These are phyloP conservation scores for Penicillium atrosanguineum DNA, from an alignment of 495 filamentous ascomycete genomes.

Conservation along the genomic window DNA sequence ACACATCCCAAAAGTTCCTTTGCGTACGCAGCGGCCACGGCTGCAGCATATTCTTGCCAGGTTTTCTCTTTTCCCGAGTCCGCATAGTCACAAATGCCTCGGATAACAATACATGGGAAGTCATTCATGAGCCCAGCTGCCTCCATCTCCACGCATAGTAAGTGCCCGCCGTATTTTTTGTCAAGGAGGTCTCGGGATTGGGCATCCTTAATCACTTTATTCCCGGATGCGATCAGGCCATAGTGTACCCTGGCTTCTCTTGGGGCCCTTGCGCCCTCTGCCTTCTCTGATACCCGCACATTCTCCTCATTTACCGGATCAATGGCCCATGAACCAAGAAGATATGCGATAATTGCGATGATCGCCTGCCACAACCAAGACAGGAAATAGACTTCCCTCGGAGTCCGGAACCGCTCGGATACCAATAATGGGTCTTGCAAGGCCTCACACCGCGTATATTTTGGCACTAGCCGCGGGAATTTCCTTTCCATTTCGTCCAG, in stretches of 20 bases:
- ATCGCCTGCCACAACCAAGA: constrained; percentile 3
- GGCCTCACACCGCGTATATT: constrained; percentile 12
- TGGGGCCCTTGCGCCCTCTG: constrained; percentile 1
- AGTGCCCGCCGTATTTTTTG: not conserved
- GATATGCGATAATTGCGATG: constrained; percentile 4
- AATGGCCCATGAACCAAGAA: constrained; percentile 8
- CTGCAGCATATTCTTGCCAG: constrained; percentile 1
- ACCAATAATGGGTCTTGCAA: constrained; percentile 13
- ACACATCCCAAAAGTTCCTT: constrained; percentile 29
- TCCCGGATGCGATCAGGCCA: constrained; percentile 22
- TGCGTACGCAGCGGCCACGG: constrained; percentile 10
- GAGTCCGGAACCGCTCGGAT: not conserved
- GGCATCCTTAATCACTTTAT: constrained; percentile 19
- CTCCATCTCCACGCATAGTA: too few relatives aligned
- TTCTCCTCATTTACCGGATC: constrained; percentile 3
- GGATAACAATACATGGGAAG: not conserved
- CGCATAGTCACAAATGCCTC: constrained; percentile 36
- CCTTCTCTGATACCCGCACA: not conserved
- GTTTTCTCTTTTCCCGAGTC: constrained; percentile 17
- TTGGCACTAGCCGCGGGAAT: constrained; percentile 20
- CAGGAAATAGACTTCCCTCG: not conserved
- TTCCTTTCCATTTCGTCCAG: constrained; percentile 23
- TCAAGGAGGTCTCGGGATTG: constrained; percentile 2
- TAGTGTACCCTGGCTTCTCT: constrained; percentile 20
- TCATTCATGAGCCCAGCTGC: constrained; percentile 31